These are phyloP conservation scores for Brassica juncea DNA, from an alignment of 345 rosid species.

Conservation along the genomic window DNA sequence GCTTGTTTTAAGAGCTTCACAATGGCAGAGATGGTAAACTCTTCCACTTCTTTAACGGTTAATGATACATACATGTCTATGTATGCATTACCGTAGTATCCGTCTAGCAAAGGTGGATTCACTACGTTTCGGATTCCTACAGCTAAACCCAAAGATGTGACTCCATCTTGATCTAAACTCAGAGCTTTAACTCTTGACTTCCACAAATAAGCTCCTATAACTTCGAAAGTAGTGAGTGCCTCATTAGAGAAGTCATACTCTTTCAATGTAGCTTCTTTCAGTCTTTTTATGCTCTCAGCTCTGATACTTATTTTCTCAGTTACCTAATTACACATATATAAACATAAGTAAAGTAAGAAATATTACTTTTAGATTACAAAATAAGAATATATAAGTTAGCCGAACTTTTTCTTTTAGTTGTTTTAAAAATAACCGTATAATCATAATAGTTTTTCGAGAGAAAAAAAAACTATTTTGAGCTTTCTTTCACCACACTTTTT, in stretches of 20 bases:
- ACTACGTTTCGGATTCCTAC: conserved; percentile 19
- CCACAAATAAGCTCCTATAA: conserved; percentile 29
- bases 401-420: too few species aligned
- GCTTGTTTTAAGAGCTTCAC: conserved; percentile 32
- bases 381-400: too few species aligned
- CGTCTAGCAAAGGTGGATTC: conserved; percentile 28
- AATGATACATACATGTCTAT: conserved; percentile 24
- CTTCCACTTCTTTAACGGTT: conserved; percentile 25
- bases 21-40: neutral
- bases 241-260: conserved; percentile 6
- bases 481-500: too few species aligned
- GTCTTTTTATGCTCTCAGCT: conserved; percentile 16
- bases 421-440: too few species aligned
- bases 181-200: conserved; percentile 33
- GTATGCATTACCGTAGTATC: conserved; percentile 33
- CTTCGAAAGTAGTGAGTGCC: conserved; percentile 26
- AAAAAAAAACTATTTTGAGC: too few species aligned
- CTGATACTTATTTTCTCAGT: conserved; percentile 9
- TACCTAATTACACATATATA: conserved; percentile 16
- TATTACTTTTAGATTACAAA: neutral
- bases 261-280: conserved; percentile 24
- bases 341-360: neutral
- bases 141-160: conserved; percentile 17
- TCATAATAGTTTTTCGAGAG: too few species aligned
- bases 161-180: conserved; percentile 20